Conservation (phyloP, 2,329 filamentous ascomycete species). For the Cryphonectria carpinicola region DNA sequence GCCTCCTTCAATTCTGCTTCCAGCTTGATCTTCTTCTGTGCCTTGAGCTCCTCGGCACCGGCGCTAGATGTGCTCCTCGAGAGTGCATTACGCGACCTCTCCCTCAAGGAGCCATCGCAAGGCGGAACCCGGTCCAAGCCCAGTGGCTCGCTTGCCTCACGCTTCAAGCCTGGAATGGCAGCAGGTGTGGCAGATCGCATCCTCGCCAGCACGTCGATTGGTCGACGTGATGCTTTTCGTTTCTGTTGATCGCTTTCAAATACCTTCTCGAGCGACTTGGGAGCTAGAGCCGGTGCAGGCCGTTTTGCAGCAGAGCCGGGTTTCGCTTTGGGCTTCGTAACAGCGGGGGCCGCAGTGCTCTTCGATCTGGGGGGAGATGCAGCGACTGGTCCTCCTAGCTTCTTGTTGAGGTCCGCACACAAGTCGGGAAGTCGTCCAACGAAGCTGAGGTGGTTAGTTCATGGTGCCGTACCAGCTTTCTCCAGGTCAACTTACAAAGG, state of each 20-base stretch:
- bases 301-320: constrained; percentile 59
- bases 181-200: constrained; percentile 71
- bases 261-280: constrained; percentile 64
- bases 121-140: constrained; percentile 54
- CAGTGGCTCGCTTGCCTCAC: constrained; percentile 66
- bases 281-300: constrained; percentile 44
- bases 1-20: constrained; percentile 74
- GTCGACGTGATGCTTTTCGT: constrained; percentile 60
- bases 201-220: constrained; percentile 63
- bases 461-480: not conserved
- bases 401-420: constrained; percentile 72
- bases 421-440: constrained; percentile 74
- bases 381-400: constrained; percentile 73
- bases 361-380: constrained; percentile 58
- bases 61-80: constrained; percentile 52
- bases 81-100: constrained; percentile 45
- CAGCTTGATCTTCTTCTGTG: constrained; percentile 67
- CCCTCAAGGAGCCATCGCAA: constrained; percentile 48
- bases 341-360: constrained; percentile 46
- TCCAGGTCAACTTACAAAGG: constrained; percentile 64
- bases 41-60: constrained; percentile 58
- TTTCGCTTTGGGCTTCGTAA: constrained; percentile 49
- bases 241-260: constrained; percentile 62
- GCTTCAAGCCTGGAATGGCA: constrained; percentile 64
- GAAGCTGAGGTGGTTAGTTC: constrained; percentile 55